A percentile compares a stretch with the other conserved stretches of the same genome.
Evolutionary conservation across 2,329 filamentous ascomycete species (phyloP).

Genomic region (Botrytis deweyae): DNA sequence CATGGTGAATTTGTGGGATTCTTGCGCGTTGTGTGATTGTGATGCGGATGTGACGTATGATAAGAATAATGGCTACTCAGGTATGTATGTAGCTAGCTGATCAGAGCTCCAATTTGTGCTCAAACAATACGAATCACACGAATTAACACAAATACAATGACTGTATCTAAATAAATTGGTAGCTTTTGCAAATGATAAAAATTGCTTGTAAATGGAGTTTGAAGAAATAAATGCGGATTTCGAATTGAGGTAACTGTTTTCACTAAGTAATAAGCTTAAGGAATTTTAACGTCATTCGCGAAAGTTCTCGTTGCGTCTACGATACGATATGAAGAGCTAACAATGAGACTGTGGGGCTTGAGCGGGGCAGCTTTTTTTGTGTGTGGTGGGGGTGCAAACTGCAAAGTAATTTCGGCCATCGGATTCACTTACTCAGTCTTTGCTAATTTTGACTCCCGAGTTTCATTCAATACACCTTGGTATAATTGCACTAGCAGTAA

Average conservation of each 20-base stretch:
- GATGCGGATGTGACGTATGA: constrained; percentile 1
- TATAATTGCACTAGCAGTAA: neutral
- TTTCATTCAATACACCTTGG: neutral
- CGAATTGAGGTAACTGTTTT: neutral
- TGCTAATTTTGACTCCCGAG: constrained; percentile 5
- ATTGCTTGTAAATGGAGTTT: neutral
- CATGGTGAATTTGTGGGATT: neutral
- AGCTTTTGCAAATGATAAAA: neutral
- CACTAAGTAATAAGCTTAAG: neutral
- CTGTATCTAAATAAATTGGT: neutral
- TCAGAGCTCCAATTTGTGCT: neutral
- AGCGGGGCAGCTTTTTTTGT: neutral
- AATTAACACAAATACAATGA: neutral
- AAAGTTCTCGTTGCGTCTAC: constrained; percentile 13
- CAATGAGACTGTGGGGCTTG: neutral
- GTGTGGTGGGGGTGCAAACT: neutral
- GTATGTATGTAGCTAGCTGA: neutral
- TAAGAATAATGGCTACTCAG: neutral
- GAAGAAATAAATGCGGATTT: neutral
- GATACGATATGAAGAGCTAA: neutral
- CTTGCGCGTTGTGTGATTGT: neutral
- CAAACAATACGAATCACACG: neutral
- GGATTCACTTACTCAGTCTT: neutral
- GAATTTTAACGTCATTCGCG: neutral
- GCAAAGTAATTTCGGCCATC: neutral